phyloP scores from a whole-genome alignment of 257 asterid species.

The Gynochthodes officinalis region DNA sequence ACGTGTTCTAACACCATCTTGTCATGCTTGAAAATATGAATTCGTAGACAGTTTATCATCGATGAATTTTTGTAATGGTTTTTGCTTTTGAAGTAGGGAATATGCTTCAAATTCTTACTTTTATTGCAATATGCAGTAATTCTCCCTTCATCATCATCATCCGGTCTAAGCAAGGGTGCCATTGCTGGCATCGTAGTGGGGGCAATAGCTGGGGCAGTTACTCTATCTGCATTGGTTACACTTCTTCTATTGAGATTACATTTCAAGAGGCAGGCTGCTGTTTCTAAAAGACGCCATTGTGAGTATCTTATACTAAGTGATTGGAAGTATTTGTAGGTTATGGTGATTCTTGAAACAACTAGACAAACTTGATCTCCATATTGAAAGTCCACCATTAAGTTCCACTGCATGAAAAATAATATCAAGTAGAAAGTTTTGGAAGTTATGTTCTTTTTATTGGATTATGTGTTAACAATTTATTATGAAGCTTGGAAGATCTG shows the following conservation, averaged over 20 bases:
- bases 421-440: background rate
- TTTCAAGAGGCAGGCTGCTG: conserved; percentile 33
- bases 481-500: background rate
- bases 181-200: conserved; percentile 78
- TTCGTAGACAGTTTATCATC: background rate
- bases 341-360: conserved; percentile 3
- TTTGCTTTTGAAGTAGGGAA: background rate
- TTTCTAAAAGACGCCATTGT: conserved; percentile 67
- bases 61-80: background rate
- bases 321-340: background rate
- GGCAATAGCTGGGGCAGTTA: conserved; percentile 69
- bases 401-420: background rate
- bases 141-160: conserved; percentile 31
- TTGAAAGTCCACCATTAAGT: background rate
- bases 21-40: background rate
- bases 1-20: background rate
- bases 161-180: conserved; percentile 80
- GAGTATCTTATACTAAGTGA: conserved; percentile 35
- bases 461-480: background rate
- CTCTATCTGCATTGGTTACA: conserved; percentile 56
- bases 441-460: background rate
- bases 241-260: conserved; percentile 55
- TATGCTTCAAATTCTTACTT: background rate
- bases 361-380: background rate
- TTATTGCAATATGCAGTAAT: conserved; percentile 40